A percentile compares a stretch with the other conserved stretches of the same genome.
phyloP scores from a whole-genome alignment of 495 filamentous ascomycete genomes.

The Hypomontagnella monticulosa region DNA sequence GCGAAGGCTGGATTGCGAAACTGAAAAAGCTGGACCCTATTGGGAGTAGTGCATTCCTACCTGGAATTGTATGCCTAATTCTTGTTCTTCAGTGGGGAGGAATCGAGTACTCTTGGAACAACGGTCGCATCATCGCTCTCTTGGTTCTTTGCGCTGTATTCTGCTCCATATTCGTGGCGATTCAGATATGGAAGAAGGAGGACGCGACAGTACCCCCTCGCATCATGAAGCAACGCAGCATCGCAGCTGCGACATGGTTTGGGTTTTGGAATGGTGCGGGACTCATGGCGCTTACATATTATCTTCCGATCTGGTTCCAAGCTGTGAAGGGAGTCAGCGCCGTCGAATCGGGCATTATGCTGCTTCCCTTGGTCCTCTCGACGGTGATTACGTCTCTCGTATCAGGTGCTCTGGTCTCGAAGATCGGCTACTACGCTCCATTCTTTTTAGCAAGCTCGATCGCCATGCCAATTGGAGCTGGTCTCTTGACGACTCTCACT shows the following conservation, averaged over 20 bases:
- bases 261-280: slow-evolving; percentile 60
- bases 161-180: slow-evolving; percentile 61
- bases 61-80: slow-evolving; percentile 72
- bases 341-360: slow-evolving; percentile 61
- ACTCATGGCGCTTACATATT: slow-evolving; percentile 70
- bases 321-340: slow-evolving; percentile 63
- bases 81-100: slow-evolving; percentile 89
- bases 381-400: slow-evolving; percentile 59
- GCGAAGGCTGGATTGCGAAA: slow-evolving; percentile 57
- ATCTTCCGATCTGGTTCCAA: slow-evolving; percentile 77
- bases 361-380: slow-evolving; percentile 56
- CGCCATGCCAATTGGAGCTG: slow-evolving; percentile 66
- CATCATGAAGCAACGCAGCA: slow-evolving; percentile 70
- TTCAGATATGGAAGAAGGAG: slow-evolving; percentile 70
- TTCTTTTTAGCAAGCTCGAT: slow-evolving; percentile 61
- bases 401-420: slow-evolving; percentile 56
- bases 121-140: slow-evolving; percentile 71
- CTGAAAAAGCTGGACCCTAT: slow-evolving; percentile 71
- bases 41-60: slow-evolving; percentile 73
- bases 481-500: slow-evolving; percentile 68
- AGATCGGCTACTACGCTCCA: slow-evolving; percentile 68
- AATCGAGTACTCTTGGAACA: slow-evolving; percentile 68
- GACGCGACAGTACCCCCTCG: slow-evolving; percentile 73
- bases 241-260: slow-evolving; percentile 65
- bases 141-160: slow-evolving; percentile 71